Evolutionary conservation across 1,284 basidiomycete genomes (phyloP).

Genomic region (Ceratobasidium sp.): DNA sequence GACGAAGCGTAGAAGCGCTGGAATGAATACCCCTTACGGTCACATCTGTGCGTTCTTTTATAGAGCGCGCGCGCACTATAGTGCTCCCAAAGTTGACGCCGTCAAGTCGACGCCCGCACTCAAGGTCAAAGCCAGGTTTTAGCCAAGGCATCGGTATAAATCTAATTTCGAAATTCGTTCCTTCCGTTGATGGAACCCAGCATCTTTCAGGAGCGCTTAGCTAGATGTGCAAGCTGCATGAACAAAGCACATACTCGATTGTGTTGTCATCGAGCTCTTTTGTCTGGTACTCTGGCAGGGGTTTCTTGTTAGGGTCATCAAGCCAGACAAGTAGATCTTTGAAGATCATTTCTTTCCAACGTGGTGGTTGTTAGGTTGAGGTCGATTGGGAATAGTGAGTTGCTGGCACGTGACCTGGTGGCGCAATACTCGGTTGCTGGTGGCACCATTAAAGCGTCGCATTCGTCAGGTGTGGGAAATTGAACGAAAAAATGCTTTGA

Average conservation of each 20-base stretch:
- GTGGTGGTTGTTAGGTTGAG: no score
- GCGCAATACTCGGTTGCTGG: no score
- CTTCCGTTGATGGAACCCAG: constrained; percentile 36
- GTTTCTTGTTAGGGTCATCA: background rate
- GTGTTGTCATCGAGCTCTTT: constrained; percentile 21
- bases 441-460: no score
- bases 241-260: constrained; percentile 16
- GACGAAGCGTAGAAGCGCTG: background rate
- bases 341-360: background rate
- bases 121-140: constrained; percentile 1
- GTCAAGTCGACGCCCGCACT: background rate
- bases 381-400: no score
- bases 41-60: background rate
- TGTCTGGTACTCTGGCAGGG: background rate
- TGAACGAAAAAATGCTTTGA: no score
- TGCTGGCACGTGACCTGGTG: no score
- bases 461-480: no score
- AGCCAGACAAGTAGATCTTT: background rate
- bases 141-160: background rate
- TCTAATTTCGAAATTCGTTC: constrained; percentile 10
- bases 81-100: background rate
- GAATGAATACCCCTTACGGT: background rate
- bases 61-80: background rate
- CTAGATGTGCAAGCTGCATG: background rate
- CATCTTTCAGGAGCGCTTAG: constrained; percentile 4